phyloP scores from a whole-genome alignment of 352 stramenopile species.

The Blastocystis sp. region DNA sequence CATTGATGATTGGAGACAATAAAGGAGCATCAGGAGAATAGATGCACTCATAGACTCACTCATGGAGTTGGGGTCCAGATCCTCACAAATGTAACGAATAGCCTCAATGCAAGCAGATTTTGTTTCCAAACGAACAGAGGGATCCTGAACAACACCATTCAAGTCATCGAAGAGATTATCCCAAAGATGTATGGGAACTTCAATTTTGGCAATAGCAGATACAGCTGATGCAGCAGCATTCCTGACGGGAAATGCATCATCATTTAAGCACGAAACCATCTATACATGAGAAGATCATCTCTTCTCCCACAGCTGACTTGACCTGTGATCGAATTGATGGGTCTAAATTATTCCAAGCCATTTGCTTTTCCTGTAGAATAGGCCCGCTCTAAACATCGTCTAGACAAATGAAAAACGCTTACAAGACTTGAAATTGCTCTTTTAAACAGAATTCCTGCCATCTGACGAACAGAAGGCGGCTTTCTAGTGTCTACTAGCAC shows the following conservation, averaged over 20 bases:
- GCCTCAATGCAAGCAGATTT: constrained; percentile 28
- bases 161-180: constrained; percentile 23
- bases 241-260: neutral
- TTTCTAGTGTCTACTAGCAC: constrained; percentile 15
- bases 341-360: neutral
- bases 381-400: neutral
- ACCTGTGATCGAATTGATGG: neutral
- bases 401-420: neutral
- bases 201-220: constrained; percentile 63
- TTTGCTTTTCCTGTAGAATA: constrained; percentile 19
- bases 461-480: neutral
- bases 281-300: neutral
- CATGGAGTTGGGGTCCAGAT: neutral
- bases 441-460: constrained; percentile 48
- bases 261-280: constrained; percentile 16
- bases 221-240: constrained; percentile 53
- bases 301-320: neutral
- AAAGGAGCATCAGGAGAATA: constrained; percentile 7
- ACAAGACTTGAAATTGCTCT: constrained; percentile 36
- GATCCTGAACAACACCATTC: neutral
- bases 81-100: constrained; percentile 62
- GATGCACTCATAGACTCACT: neutral
- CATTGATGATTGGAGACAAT: neutral
- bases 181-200: constrained; percentile 52
- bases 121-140: neutral